Base-by-base conservation (phyloP, 2,329 filamentous ascomycete genomes). In the Colletotrichum magnum region DNA sequence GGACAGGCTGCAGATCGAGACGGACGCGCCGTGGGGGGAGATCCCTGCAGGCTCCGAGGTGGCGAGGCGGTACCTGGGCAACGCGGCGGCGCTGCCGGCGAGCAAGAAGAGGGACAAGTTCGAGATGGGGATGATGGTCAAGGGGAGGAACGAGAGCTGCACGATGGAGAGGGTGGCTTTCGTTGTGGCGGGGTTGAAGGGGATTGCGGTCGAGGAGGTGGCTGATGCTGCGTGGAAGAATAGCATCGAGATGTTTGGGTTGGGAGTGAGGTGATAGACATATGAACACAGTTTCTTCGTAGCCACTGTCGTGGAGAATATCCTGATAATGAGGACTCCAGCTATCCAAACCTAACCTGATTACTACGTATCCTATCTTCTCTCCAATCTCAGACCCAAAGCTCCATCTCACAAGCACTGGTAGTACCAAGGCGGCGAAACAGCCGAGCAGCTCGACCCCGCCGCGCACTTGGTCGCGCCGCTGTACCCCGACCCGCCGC, bases 31-130 rank as follows among this genome's bases (percentile, higher is more conserved):
- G 0, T 86, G 84, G 84, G 84, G 84, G 1, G 80, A 82, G 61
- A 81, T 86, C 3, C 72, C 79, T 56, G 72, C 74, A 13, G 61
- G 58, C 50, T 71, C 73, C 18, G 79, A 83, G 53, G 75, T 82
- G 0, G 79, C 79, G 16, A 85, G 80, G 71, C 75, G 74, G 13
- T 87, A 84, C 64, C 72, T 85, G n/a, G 70, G 57, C 15, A 78
- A 81, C 51, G 81, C 80, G 12, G 74, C 74, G 6, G 73, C 78
- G 6, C 64, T 84, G 53, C 81, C 82, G 5, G 71, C 74, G 16
- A 80, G 78, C 9, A 84, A 84, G 77, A 87, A 87, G 76, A 83
- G 79, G 70, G 83, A 86, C 52, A 86, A 84, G 72, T 88, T 84
- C 70, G 78, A 83, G 56, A 43, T 70, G 7, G 80, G 79, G 0